Conservation (phyloP, 805 yeast genomes). For the Metschnikowia baotianmanensis region DNA sequence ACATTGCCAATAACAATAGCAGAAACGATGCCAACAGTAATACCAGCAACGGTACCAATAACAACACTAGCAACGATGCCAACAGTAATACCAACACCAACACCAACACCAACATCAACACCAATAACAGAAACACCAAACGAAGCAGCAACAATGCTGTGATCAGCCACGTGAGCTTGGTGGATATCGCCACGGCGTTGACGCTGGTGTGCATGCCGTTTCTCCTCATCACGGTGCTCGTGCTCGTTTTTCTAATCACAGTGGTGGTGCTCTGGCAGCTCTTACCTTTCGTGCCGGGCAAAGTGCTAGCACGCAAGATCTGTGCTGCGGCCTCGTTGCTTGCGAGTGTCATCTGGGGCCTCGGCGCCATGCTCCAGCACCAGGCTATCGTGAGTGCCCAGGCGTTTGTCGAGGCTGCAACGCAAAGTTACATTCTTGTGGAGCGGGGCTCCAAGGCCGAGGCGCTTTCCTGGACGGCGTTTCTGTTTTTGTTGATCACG, state of each 20-base stretch:
- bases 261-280: conserved; percentile 41
- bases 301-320: conserved; percentile 32
- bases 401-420: conserved; percentile 45
- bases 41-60: no score
- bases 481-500: conserved; percentile 45
- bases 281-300: conserved; percentile 52
- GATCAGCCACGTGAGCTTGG: conserved; percentile 46
- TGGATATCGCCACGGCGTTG: conserved; percentile 46
- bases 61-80: no score
- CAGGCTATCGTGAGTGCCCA: conserved; percentile 50
- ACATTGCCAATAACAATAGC: no score
- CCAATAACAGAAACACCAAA: no score
- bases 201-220: conserved; percentile 52
- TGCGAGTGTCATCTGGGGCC: conserved; percentile 50
- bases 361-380: conserved; percentile 63
- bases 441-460: conserved; percentile 50
- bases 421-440: conserved; percentile 48
- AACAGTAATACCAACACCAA: no score
- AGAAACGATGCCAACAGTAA: no score
- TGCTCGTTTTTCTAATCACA: conserved; percentile 42
- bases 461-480: conserved; percentile 61
- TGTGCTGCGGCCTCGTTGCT: conserved; percentile 23
- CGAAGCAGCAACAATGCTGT: no score
- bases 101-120: conserved; percentile 28
- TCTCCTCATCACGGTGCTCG: conserved; percentile 47